Percentiles rank a stretch among this genome's conserved stretches.
Conservation (phyloP, 257 asterid species). For the Gentiana dahurica region DNA sequence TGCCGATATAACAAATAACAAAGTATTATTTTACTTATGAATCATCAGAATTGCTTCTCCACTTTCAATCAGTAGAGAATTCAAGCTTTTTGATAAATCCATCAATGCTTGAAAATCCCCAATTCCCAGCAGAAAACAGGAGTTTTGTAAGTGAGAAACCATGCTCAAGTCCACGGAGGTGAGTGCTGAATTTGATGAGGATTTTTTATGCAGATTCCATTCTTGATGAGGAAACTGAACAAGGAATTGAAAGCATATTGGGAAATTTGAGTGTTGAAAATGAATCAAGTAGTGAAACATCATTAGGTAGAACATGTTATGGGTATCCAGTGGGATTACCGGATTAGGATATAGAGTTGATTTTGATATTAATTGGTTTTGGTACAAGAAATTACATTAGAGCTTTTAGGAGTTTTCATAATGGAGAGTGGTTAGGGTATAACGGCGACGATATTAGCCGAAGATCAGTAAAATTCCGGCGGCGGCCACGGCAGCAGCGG, state of each 20-base stretch:
- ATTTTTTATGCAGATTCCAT: conserved; percentile 71
- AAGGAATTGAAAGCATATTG: conserved; percentile 76
- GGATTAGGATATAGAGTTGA: conserved; percentile 24
- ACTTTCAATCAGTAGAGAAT: conserved; percentile 27
- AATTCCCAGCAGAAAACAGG: conserved; percentile 12
- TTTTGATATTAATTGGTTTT: conserved; percentile 19
- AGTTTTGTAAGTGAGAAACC: conserved; percentile 22
- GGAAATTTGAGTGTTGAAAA: conserved; percentile 33
- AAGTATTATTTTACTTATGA: conserved; percentile 33
- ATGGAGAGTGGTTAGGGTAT: conserved; percentile 64
- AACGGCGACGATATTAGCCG: conserved; percentile 39
- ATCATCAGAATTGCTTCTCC: conserved; percentile 45
- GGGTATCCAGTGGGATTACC: conserved; percentile 69
- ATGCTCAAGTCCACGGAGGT: conserved; percentile 48
- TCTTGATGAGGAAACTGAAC: conserved; percentile 74
- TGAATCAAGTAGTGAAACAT: conserved; percentile 12
- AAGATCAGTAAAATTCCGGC: conserved; percentile 12
- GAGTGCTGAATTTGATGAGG: conserved; percentile 21
- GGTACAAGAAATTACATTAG: conserved; percentile 38
- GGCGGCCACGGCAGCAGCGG: background rate
- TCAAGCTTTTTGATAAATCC: conserved; percentile 28
- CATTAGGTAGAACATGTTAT: conserved; percentile 29
- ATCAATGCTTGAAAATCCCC: conserved; percentile 20
- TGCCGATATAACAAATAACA: too few species aligned
- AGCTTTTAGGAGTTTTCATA: conserved; percentile 40